Evolutionary conservation across 2,329 filamentous ascomycete genomes (phyloP), one percentile per base, ranked within the genome.

Genomic region (Metarhizium brunneum): DNA sequence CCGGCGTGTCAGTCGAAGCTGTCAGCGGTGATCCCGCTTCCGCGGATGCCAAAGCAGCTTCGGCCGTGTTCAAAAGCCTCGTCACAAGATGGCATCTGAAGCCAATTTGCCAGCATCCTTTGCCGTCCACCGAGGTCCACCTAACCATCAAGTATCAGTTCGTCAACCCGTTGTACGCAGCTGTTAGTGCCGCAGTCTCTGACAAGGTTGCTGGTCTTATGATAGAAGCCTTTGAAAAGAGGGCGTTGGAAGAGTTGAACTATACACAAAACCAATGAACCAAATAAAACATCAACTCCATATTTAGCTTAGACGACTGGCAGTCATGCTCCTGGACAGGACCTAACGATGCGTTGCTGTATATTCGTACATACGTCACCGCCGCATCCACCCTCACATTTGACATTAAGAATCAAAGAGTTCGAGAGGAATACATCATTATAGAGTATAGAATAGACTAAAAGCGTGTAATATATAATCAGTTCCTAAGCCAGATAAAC

Each of bases 221-320:
- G 91, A 88, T 97, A 61, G 85, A 89, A 69, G 92, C 94, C 1
- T 99, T 99, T 75, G 92, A 96, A 74, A 82, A 83, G 71, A 80
- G 88, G 65, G 91, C 94, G 6, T 76, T 76, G 66, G 75, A 81
- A 64, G 65, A 65, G 53, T 58, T 72, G 6, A 62, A 50, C 16
- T 20, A 49, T 10, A 14, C 8, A 11, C 40, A 13, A 35, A 50
- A 42, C 10, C 32, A 4, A n/a, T 29, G 4, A 43, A 36, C 6
- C 25, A n/a, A 35, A 43, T 20, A 4, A 8, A 25, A 6, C 11
- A 18, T 2, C 40, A 47, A 36, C 45, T 13, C 45, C 7, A 6
- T 16, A 8, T 6, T 16, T 45, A 18, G n/a, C 42, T 45, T 45
- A 11, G n/a, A 7, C 18, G 16, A 45, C 8, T 10, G 42, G 18